Conservation (phyloP, 108 stramenopile species). For the Cylindrotheca closterium region DNA sequence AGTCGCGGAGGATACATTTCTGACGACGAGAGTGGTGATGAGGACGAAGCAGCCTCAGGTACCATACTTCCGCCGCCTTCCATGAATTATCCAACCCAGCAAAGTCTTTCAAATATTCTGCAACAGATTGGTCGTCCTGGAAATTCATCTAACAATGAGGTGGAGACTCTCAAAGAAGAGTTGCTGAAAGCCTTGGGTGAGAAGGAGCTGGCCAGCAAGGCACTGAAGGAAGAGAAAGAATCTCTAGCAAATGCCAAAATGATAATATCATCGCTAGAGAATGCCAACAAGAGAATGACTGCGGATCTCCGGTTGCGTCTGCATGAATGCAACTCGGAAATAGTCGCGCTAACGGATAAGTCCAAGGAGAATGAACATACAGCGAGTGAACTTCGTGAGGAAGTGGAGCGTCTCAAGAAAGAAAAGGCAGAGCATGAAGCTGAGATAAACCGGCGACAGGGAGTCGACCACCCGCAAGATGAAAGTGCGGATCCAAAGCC, state of each 20-base stretch:
- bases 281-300: conserved; percentile 67
- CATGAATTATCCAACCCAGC: too few relatives aligned
- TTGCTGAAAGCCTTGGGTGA: conserved; percentile 29
- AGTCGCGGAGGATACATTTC: conserved; percentile 59
- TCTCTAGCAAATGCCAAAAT: conserved; percentile 67
- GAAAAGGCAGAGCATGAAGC: conserved; percentile 28
- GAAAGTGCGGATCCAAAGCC: neutral
- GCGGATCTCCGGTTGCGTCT: conserved; percentile 53
- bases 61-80: too few relatives aligned
- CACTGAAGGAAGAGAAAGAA: conserved; percentile 41
- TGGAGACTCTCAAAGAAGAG: conserved; percentile 5
- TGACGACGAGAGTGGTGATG: conserved; percentile 51
- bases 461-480: too few relatives aligned
- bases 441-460: conserved; percentile 17
- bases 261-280: conserved; percentile 68
- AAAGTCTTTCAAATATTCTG: too few relatives aligned
- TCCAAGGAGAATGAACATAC: conserved; percentile 43
- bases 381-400: conserved; percentile 12
- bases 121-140: too few relatives aligned
- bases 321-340: conserved; percentile 57
- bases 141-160: too few relatives aligned
- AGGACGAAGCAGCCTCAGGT: conserved; percentile 38
- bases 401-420: conserved; percentile 39
- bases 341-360: conserved; percentile 53
- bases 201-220: conserved; percentile 29